A percentile compares a stretch with the other conserved stretches of the same genome.
phyloP scores from a whole-genome alignment of 768 basidiomycete genomes.

The Gloeostereum incarnatum region DNA sequence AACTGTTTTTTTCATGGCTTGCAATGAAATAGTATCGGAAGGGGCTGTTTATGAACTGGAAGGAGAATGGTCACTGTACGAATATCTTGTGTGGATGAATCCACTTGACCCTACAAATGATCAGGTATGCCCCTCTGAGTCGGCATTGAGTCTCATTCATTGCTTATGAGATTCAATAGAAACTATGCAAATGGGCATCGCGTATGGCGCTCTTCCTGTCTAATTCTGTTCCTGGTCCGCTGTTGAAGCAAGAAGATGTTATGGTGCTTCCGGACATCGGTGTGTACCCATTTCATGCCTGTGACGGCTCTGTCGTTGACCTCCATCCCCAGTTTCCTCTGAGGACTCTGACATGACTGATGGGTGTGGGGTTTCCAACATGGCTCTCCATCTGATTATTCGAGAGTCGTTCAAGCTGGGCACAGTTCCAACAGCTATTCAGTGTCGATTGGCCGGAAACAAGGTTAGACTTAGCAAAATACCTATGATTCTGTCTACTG shows the following conservation, averaged over 20 bases:
- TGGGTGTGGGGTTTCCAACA: conserved; percentile 40
- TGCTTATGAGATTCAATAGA: conserved; percentile 20
- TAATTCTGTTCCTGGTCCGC: conserved; percentile 49
- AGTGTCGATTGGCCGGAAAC: conserved; percentile 36
- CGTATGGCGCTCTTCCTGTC: conserved; percentile 54
- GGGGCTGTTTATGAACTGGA: conserved; percentile 7
- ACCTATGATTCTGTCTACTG: neutral
- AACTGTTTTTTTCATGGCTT: conserved; percentile 44
- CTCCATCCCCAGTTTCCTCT: conserved; percentile 14
- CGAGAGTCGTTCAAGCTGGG: conserved; percentile 24
- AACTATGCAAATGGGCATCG: conserved; percentile 57
- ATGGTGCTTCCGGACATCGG: conserved; percentile 36
- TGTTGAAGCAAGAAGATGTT: conserved; percentile 27
- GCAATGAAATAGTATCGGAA: conserved; percentile 31
- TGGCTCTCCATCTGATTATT: conserved; percentile 23
- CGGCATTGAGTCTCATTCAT: neutral
- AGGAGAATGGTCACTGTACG: conserved; percentile 16
- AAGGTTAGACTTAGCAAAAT: conserved; percentile 24
- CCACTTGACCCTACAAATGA: conserved; percentile 30
- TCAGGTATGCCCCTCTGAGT: conserved; percentile 31
- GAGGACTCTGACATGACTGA: conserved; percentile 42
- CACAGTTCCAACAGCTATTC: conserved; percentile 35
- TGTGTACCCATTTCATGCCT: conserved; percentile 16
- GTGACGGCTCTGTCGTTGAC: neutral
- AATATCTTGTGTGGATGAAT: conserved; percentile 51